Conservation (phyloP, 768 basidiomycete genomes). For the Russula dissimulans region DNA sequence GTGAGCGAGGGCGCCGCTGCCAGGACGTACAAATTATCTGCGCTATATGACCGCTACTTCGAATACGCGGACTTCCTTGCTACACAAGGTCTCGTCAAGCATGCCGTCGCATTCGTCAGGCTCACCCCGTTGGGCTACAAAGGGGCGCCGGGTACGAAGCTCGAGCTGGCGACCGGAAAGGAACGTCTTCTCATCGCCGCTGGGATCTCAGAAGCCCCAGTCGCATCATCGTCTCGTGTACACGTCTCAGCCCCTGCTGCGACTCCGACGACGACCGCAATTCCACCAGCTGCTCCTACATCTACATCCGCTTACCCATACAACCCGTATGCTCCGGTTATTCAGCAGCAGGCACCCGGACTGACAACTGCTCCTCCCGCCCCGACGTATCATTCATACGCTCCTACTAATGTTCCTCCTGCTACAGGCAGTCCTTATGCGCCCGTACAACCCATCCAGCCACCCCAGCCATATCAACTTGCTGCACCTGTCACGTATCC, state of each 20-base stretch:
- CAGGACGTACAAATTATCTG: conserved; percentile 73
- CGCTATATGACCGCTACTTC: conserved; percentile 85
- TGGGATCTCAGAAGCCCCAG: conserved; percentile 23
- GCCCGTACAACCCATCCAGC: conserved; percentile 10
- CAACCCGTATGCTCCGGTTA: conserved; percentile 19
- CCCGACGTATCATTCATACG: conserved; percentile 20
- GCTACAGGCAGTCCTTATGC: conserved; percentile 22
- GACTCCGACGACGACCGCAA: conserved; percentile 19
- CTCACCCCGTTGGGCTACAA: conserved; percentile 74
- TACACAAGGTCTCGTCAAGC: conserved; percentile 78
- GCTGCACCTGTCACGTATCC: conserved; percentile 3
- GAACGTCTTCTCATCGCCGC: conserved; percentile 39
- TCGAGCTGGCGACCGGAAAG: conserved; percentile 36
- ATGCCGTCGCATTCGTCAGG: conserved; percentile 72
- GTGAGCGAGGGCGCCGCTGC: conserved; percentile 34
- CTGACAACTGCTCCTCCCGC: conserved; percentile 16
- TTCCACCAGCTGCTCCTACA: conserved; percentile 15
- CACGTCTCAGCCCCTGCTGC: conserved; percentile 10
- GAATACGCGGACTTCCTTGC: conserved; percentile 93
- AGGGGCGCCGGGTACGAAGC: conserved; percentile 37
- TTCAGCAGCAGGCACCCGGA: conserved; percentile 20
- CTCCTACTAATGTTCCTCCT: conserved; percentile 10
- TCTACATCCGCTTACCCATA: conserved; percentile 9
- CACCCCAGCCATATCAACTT: conserved; percentile 8
- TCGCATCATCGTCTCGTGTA: conserved; percentile 22